Percentiles rank a stretch among this genome's conserved stretches.
Conservation (phyloP, 129 eudicot species). For the Flaveria robusta region DNA sequence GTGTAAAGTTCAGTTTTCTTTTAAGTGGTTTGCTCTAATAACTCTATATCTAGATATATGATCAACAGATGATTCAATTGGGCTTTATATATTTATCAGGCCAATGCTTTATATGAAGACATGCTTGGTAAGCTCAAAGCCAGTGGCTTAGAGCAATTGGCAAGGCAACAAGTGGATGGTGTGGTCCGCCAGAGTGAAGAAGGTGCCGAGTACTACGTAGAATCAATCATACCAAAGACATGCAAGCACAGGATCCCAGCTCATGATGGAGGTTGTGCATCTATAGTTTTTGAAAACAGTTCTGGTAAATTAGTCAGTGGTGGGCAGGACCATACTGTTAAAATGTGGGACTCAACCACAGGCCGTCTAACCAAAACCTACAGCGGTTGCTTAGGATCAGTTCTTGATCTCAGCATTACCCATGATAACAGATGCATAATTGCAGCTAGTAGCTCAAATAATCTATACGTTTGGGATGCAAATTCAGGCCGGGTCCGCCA, state of each 20-base stretch:
- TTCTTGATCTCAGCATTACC: slow-evolving; percentile 79
- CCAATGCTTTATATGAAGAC: slow-evolving; percentile 79
- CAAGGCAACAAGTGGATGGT: slow-evolving; percentile 89
- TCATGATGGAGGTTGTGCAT: slow-evolving; percentile 86
- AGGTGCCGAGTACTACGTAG: slow-evolving; percentile 75
- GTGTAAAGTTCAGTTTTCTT: not conserved
- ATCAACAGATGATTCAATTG: not conserved
- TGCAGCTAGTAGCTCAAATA: slow-evolving; percentile 88
- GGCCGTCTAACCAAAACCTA: slow-evolving; percentile 61
- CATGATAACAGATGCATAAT: slow-evolving; percentile 64
- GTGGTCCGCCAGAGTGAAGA: slow-evolving; percentile 92
- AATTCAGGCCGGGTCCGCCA: slow-evolving; percentile 73
- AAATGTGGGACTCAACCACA: slow-evolving; percentile 81
- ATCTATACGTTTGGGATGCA: slow-evolving; percentile 78
- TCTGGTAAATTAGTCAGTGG: slow-evolving; percentile 72
- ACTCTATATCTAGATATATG: not conserved
- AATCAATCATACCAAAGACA: slow-evolving; percentile 62
- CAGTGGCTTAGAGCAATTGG: slow-evolving; percentile 69
- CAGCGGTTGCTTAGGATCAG: slow-evolving; percentile 79
- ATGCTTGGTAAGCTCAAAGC: slow-evolving; percentile 71
- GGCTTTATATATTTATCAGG: slow-evolving; percentile 42
- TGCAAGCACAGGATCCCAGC: slow-evolving; percentile 73
- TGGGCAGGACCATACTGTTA: slow-evolving; percentile 80
- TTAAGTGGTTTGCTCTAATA: not conserved
- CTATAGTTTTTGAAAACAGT: slow-evolving; percentile 70